These are phyloP conservation scores for Amaranthus tricolor DNA, from an alignment of 179 eudicot species.

Conservation along the genomic window DNA sequence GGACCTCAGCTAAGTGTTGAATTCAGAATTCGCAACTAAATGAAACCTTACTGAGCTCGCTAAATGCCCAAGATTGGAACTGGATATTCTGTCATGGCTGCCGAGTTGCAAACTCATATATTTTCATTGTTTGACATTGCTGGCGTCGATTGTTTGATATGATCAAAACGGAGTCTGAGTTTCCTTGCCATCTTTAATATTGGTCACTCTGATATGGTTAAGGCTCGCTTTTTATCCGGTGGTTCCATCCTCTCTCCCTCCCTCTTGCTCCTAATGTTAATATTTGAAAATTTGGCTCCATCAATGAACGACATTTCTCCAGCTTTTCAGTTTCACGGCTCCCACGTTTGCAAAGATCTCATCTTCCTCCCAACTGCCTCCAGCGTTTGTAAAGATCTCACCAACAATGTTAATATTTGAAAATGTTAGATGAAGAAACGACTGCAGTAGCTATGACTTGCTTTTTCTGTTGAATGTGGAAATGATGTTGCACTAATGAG, in stretches of 20 bases:
- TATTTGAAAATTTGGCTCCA: not conserved
- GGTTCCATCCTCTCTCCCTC: not conserved
- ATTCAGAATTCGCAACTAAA: not conserved
- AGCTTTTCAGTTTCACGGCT: too few species aligned
- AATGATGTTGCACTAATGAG: too few species aligned
- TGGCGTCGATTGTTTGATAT: constrained; percentile 5
- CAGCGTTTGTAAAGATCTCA: too few species aligned
- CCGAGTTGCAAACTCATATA: constrained; percentile 6
- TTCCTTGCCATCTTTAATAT: not conserved
- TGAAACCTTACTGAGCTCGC: constrained; percentile 4
- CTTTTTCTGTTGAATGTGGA: too few species aligned
- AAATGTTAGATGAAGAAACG: too few species aligned
- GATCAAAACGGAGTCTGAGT: not conserved
- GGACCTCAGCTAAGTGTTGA: constrained; percentile 9
- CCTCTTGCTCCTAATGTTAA: not conserved
- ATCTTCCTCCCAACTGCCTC: too few species aligned
- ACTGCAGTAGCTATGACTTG: too few species aligned
- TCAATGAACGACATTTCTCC: not conserved
- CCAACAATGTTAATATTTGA: too few species aligned
- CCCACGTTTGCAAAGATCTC: too few species aligned
- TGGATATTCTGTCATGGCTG: constrained; percentile 7
- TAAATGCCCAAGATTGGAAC: constrained; percentile 5
- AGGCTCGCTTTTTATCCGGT: constrained; percentile 3
- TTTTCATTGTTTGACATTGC: constrained; percentile 2
- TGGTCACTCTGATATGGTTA: not conserved